phyloP scores from a whole-genome alignment of 73 alveolate genomes.

The Diophrys sp. region DNA sequence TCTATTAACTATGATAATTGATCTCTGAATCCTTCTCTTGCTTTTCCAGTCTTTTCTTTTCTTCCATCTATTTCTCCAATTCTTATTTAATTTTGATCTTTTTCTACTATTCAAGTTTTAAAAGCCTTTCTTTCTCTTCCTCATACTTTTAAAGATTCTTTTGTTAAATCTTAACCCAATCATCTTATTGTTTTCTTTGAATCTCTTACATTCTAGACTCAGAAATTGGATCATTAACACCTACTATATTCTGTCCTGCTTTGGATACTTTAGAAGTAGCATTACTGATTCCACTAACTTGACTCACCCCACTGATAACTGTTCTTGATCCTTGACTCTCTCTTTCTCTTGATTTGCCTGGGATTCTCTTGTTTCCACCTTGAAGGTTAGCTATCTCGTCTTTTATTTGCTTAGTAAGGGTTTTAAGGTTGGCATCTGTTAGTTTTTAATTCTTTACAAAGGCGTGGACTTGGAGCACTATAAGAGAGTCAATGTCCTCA shows the following conservation, averaged over 20 bases:
- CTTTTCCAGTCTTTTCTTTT: background rate
- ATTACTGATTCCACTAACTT: background rate
- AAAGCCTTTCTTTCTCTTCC: background rate
- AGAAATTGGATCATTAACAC: background rate
- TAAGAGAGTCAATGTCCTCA: background rate
- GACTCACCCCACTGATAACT: background rate
- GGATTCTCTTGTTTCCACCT: no score
- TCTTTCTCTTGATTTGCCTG: no score
- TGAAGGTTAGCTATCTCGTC: background rate
- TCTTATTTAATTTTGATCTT: background rate
- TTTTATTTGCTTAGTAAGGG: background rate
- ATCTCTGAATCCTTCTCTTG: background rate
- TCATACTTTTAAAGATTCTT: background rate
- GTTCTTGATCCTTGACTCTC: background rate
- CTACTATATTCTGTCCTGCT: background rate
- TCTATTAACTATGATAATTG: background rate
- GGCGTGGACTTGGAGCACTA: background rate
- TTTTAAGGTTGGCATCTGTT: background rate
- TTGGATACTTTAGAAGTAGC: background rate
- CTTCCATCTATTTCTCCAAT: background rate
- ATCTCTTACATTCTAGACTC: background rate
- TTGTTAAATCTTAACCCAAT: background rate
- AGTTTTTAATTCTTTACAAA: background rate
- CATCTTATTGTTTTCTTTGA: background rate
- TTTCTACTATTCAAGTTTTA: background rate